Evolutionary conservation across 768 basidiomycete genomes (phyloP), one percentile per base, ranked within the genome.

Genomic region (Termitomyces sp.): DNA sequence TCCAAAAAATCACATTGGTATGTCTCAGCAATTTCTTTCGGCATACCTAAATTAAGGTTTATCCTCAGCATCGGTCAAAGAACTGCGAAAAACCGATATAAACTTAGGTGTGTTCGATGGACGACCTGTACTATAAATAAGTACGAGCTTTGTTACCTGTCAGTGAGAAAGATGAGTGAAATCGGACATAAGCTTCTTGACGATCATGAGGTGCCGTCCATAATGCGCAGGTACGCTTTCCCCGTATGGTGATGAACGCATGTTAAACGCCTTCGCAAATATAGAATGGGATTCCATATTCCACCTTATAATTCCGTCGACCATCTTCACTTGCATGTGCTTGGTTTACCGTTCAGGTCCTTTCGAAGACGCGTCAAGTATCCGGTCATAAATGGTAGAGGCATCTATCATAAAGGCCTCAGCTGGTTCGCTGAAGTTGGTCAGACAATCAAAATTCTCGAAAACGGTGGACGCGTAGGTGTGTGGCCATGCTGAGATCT

Each of bases 281-380:
- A 35, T 55, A 90, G 90, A 59, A 75, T 91, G 72, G 89, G 90
- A 1, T 92, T 91, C 64, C 89, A 92, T 65, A 88, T 91, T 52
- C 86, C 89, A 0, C 90, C 90, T 0, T 89, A 87, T 68, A 85
- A 81, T 56, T 85, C 83, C 34, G 77, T 91, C 5, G 65, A 82
- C 35, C 89, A 92, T 65, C 73, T 92, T 16, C 90, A 91, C 66
- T 69, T 92, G 39, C 90, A 91, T 64, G 81, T 86, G 23, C 85
- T 88, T 46, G 83, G 73, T 4, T 66, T 89, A 51, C 90, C 90
- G 0, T 89, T 87, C 72, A 74, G 67, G 19, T 78, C 80, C 0
- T 41, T 54, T 3, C 41, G 64, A 8, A 67, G 67, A 5, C 63
- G 68, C 12, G 52, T 72, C 28, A 81, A 82, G 64, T 91, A 86